Evolutionary conservation across 768 basidiomycete genomes (phyloP).

Genomic region (Leccinum rimulosum): DNA sequence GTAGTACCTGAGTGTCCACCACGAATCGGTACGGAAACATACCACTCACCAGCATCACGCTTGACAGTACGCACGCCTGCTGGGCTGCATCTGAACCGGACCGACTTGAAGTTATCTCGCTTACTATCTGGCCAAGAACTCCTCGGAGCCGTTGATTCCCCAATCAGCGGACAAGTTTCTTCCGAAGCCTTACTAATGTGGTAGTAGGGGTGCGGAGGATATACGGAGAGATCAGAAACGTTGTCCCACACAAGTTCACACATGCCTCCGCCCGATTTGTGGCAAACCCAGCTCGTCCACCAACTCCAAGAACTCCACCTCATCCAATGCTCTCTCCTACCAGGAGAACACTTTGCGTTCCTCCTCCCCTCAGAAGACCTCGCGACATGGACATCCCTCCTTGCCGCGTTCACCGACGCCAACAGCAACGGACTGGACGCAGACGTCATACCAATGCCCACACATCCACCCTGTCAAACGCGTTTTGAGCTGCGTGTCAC

Average conservation of each 20-base stretch:
- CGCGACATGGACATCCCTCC: slow-evolving; percentile 29
- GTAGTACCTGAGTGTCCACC: neutral
- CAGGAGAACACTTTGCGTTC: slow-evolving; percentile 52
- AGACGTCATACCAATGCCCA: neutral
- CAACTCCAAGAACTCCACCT: slow-evolving; percentile 56
- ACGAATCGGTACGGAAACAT: neutral
- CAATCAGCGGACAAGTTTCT: neutral
- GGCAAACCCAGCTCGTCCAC: slow-evolving; percentile 5
- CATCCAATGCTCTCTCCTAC: slow-evolving; percentile 60
- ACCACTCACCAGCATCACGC: neutral
- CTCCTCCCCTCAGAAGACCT: slow-evolving; percentile 34
- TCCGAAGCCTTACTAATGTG: neutral
- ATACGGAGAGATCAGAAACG: neutral
- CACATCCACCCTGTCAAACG: slow-evolving; percentile 22
- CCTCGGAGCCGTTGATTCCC: neutral
- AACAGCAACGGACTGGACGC: neutral
- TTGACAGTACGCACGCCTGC: neutral
- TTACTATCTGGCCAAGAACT: neutral
- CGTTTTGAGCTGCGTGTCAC: slow-evolving; percentile 36
- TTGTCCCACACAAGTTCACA: neutral
- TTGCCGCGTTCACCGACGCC: slow-evolving; percentile 13
- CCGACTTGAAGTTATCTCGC: neutral
- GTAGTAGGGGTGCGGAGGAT: too few species aligned
- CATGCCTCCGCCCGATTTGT: neutral
- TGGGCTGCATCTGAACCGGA: neutral